Conservation (phyloP, 768 basidiomycete species). For the Symmetrospora coprosmae region DNA sequence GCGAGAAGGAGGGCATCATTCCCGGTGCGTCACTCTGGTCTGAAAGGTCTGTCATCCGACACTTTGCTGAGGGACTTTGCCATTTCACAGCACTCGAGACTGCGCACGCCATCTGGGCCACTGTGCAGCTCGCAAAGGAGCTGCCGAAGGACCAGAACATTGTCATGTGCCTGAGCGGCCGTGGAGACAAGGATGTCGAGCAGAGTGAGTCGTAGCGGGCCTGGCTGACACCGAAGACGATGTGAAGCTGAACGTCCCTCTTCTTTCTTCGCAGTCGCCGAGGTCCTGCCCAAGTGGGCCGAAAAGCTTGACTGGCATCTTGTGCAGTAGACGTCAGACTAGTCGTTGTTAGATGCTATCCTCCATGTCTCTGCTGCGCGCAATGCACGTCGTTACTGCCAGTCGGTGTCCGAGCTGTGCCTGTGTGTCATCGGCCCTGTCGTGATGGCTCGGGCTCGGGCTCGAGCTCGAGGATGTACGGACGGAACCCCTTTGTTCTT, state of each 20-base stretch:
- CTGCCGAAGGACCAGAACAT: slow-evolving; percentile 71
- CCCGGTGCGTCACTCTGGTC: slow-evolving; percentile 46
- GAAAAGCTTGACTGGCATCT: slow-evolving; percentile 39
- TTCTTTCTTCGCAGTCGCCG: slow-evolving; percentile 49
- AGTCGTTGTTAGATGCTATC: background rate
- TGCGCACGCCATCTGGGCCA: slow-evolving; percentile 90
- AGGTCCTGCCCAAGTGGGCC: slow-evolving; percentile 88
- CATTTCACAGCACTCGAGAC: slow-evolving; percentile 63
- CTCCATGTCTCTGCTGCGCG: background rate
- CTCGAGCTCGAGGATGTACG: no score
- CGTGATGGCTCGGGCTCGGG: no score
- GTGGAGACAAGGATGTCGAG: slow-evolving; percentile 96
- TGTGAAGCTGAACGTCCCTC: background rate
- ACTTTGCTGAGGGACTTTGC: background rate
- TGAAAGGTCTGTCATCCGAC: background rate
- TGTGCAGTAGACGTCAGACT: background rate
- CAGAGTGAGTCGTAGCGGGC: slow-evolving; percentile 11
- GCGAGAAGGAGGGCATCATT: slow-evolving; percentile 91
- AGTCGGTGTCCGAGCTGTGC: no score
- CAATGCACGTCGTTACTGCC: no score
- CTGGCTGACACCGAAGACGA: background rate
- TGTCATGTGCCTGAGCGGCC: slow-evolving; percentile 83
- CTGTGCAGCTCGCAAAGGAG: slow-evolving; percentile 66
- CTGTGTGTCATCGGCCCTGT: no score
- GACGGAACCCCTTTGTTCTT: no score